Base-by-base conservation (phyloP, 1,139 yeast genomes). In the Kurtzmaniella natalensis region DNA sequence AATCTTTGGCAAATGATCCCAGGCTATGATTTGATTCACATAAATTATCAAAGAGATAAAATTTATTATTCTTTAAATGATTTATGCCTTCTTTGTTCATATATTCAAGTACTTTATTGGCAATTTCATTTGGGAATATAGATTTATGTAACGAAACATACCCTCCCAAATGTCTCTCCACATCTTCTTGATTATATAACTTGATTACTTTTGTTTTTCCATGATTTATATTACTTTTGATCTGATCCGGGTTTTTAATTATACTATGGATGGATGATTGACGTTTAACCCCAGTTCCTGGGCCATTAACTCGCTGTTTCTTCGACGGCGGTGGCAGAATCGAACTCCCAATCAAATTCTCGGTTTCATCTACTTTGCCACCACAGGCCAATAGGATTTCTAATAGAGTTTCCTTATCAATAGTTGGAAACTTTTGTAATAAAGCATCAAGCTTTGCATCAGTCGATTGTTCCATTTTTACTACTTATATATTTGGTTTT, bases 31-130 rank as follows among this genome's bases (percentile, higher is more conserved):
- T 70, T 0, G 88, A 74, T 7, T 48, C 50, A 32, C 84, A 81
- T 33, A 61, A 51, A 16, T 78, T 71, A 2, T 80, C 87, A 45
- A 81, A 82, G 11, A 83, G 58, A 38, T 71, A 67, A 47, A 83
- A 83, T 38, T 62, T 58, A 11, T 61, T 59, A 2, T 58, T 53
- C 2, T 45, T 43, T 58, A 78, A 74, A 0, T 46, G 37, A 11
- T 17, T 9, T 9, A 3, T 11, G 5, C 1, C 58, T 45, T 5
- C 64, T 55, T 26, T 70, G 72, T 1, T 58, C 10, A 80, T 54
- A 18, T 60, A 56, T 7, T 46, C 37, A 2, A 80, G 53, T 3
- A 80, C 45, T 0, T 47, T 44, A 25, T 72, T 61, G 0, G 86
- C 74, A 7, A 75, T 38, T 0, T 66, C 61, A 1, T 50, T 37